These are phyloP conservation scores for Aspergillus quadricinctus DNA, from an alignment of 2,329 filamentous ascomycete species.

Conservation along the genomic window DNA sequence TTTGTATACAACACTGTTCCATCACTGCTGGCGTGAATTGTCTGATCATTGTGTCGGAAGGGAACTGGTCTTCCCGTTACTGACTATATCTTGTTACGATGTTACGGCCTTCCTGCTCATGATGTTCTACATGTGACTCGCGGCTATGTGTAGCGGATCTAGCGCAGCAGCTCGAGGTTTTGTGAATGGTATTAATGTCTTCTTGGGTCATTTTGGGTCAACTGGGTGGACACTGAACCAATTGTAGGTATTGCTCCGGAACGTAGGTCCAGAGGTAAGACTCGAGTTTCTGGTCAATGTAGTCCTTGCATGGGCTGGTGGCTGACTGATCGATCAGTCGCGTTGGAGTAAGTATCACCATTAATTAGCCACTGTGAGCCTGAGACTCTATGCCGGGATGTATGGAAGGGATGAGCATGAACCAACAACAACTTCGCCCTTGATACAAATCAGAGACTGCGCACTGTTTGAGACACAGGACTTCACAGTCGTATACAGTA, in stretches of 20 bases:
- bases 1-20: background rate
- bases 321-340: background rate
- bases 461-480: background rate
- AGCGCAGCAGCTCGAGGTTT: background rate
- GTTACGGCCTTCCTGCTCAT: background rate
- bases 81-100: background rate
- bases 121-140: background rate
- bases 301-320: background rate
- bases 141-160: background rate
- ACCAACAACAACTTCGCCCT: background rate
- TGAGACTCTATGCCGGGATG: background rate
- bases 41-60: background rate
- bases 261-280: background rate
- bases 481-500: background rate
- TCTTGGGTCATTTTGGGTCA: background rate
- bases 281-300: background rate
- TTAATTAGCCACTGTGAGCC: background rate
- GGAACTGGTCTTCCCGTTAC: background rate
- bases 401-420: background rate
- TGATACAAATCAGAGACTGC: background rate
- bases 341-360: background rate
- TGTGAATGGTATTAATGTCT: background rate
- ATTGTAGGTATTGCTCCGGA: background rate
- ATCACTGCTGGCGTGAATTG: background rate
- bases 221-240: background rate